Evolutionary conservation across 495 filamentous ascomycete genomes (phyloP).

Genomic region (Aspergillus sclerotioniger): DNA sequence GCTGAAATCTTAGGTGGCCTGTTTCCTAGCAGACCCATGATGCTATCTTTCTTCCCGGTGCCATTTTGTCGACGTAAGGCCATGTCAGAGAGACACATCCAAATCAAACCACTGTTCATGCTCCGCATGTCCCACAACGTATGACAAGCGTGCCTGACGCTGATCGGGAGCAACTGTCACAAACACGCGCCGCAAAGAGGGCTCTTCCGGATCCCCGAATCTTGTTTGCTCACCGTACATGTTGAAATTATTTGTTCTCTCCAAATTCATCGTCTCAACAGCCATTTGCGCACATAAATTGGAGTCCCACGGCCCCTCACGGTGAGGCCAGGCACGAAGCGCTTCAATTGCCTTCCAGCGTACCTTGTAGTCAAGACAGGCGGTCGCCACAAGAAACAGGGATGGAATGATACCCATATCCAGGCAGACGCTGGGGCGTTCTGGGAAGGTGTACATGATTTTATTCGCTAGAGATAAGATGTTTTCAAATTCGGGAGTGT

Average conservation of each 20-base stretch:
- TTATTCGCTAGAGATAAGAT: slow-evolving; percentile 9
- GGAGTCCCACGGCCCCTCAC: slow-evolving; percentile 50
- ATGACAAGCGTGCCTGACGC: not conserved
- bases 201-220: not conserved
- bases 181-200: not conserved
- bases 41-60: not conserved
- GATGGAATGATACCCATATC: slow-evolving; percentile 35
- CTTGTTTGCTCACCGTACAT: not conserved
- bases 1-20: too few species aligned
- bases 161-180: not conserved
- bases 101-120: not conserved
- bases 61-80: too few species aligned
- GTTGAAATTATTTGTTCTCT: not conserved
- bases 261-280: slow-evolving; percentile 14
- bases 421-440: slow-evolving; percentile 17
- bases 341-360: slow-evolving; percentile 38
- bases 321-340: slow-evolving; percentile 34
- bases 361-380: slow-evolving; percentile 41
- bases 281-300: slow-evolving; percentile 13
- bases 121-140: not conserved
- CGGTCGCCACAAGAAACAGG: slow-evolving; percentile 44
- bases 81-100: too few species aligned
- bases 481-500: slow-evolving; percentile 3
- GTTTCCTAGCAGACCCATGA: not conserved
- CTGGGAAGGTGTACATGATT: slow-evolving; percentile 10